A percentile compares a stretch with the other conserved stretches of the same genome.
Conservation (phyloP, 208 protist species). For the Trypanosoma cruzi region DNA sequence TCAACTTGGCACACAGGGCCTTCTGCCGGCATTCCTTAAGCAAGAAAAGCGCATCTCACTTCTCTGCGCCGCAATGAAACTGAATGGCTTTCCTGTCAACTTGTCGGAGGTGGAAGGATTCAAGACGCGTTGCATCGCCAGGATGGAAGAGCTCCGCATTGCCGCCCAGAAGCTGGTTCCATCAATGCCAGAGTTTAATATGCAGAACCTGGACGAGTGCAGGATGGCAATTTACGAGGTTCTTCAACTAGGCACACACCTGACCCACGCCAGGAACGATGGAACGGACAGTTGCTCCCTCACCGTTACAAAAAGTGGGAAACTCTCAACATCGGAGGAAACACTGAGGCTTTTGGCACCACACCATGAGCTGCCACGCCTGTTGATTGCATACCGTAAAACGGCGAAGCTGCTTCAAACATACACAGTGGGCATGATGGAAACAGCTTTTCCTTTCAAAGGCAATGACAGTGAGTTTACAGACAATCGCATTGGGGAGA, state of each 20-base stretch:
- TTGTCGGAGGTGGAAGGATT: slow-evolving; percentile 65
- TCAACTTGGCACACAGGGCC: slow-evolving; percentile 66
- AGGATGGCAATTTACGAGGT: slow-evolving; percentile 82
- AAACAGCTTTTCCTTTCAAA: slow-evolving; percentile 47
- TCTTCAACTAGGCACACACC: slow-evolving; percentile 71
- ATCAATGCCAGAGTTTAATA: slow-evolving; percentile 74
- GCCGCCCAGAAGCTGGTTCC: slow-evolving; percentile 49
- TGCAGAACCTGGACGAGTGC: slow-evolving; percentile 86
- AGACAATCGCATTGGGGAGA: slow-evolving; percentile 13
- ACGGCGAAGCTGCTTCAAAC: slow-evolving; percentile 88
- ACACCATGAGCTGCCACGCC: slow-evolving; percentile 77
- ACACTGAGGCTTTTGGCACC: slow-evolving; percentile 63
- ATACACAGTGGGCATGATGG: slow-evolving; percentile 89
- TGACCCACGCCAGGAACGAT: slow-evolving; percentile 27
- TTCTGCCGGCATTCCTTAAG: slow-evolving; percentile 84
- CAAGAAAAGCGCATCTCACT: slow-evolving; percentile 85
- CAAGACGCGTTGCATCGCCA: slow-evolving; percentile 40
- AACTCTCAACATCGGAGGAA: slow-evolving; percentile 90
- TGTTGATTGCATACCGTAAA: slow-evolving; percentile 81
- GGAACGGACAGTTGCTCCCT: slow-evolving; percentile 25
- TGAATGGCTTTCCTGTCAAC: slow-evolving; percentile 67
- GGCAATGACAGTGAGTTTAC: slow-evolving; percentile 26
- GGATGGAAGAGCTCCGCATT: slow-evolving; percentile 46
- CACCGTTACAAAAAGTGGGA: slow-evolving; percentile 79
- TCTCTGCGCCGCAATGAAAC: slow-evolving; percentile 76